Conservation (phyloP, 345 rosid genomes). For the Acer yangbiense region DNA sequence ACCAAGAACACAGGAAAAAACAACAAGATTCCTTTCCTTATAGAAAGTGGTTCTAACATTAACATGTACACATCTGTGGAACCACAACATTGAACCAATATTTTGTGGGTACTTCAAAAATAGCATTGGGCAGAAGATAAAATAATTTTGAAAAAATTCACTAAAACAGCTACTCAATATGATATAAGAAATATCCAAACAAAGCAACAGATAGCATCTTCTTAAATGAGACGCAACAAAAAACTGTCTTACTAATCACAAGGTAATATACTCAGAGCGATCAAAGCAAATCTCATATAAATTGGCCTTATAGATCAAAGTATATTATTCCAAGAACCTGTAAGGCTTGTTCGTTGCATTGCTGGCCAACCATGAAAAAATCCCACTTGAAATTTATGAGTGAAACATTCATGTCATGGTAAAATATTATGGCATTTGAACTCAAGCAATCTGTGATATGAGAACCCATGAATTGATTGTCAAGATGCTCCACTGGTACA, state of each 20-base stretch:
- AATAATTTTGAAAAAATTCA: neutral
- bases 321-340: neutral
- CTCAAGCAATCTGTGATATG: neutral
- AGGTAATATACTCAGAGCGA: neutral
- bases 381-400: neutral
- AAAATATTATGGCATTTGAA: neutral
- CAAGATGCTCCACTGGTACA: neutral
- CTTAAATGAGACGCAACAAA: neutral
- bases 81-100: neutral
- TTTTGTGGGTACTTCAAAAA: neutral
- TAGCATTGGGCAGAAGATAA: neutral
- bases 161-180: neutral
- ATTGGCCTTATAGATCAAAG: neutral
- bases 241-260: neutral
- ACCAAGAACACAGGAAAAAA: neutral
- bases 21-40: neutral
- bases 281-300: neutral
- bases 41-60: neutral
- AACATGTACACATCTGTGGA: neutral
- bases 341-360: neutral
- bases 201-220: neutral
- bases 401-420: neutral
- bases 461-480: neutral
- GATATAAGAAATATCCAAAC: neutral
- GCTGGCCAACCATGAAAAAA: neutral